Evolutionary conservation across 1,139 yeast genomes (phyloP).

Genomic region (Yamadazyma mexicana): DNA sequence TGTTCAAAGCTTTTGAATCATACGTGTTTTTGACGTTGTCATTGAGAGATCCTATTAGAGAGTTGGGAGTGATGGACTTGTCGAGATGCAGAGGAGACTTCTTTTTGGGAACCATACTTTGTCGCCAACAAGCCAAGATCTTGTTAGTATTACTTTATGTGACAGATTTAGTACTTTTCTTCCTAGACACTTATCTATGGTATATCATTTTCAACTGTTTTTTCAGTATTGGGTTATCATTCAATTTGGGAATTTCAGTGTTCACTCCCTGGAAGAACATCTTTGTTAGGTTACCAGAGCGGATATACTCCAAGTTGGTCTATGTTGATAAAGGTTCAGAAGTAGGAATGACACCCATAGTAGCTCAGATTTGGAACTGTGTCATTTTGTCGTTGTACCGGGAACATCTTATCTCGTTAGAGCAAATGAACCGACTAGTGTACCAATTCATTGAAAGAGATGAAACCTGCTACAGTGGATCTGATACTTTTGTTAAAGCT

Average conservation of each 20-base stretch:
- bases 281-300: slow-evolving; percentile 69
- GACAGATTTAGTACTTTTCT: slow-evolving; percentile 73
- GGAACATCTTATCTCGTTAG: slow-evolving; percentile 75
- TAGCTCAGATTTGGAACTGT: slow-evolving; percentile 81
- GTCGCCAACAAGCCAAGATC: slow-evolving; percentile 60
- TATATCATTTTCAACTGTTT: slow-evolving; percentile 78
- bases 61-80: slow-evolving; percentile 58
- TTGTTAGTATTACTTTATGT: slow-evolving; percentile 55
- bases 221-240: slow-evolving; percentile 69
- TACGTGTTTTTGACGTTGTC: slow-evolving; percentile 80
- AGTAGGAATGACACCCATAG: slow-evolving; percentile 21
- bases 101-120: slow-evolving; percentile 49
- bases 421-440: slow-evolving; percentile 61
- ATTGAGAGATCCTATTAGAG: slow-evolving; percentile 74
- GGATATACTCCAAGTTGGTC: slow-evolving; percentile 66
- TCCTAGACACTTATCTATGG: slow-evolving; percentile 87
- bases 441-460: slow-evolving; percentile 16
- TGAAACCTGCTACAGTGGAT: slow-evolving; percentile 25
- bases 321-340: slow-evolving; percentile 39
- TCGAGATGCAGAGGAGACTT: slow-evolving; percentile 64
- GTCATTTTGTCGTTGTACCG: slow-evolving; percentile 72
- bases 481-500: slow-evolving; percentile 39
- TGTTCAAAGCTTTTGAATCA: slow-evolving; percentile 76
- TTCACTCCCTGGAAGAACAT: slow-evolving; percentile 88
- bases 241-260: slow-evolving; percentile 73